Evolutionary conservation across 192 early-diverging fungal genomes (phyloP).

Genomic region (Glomus cerebriforme): DNA sequence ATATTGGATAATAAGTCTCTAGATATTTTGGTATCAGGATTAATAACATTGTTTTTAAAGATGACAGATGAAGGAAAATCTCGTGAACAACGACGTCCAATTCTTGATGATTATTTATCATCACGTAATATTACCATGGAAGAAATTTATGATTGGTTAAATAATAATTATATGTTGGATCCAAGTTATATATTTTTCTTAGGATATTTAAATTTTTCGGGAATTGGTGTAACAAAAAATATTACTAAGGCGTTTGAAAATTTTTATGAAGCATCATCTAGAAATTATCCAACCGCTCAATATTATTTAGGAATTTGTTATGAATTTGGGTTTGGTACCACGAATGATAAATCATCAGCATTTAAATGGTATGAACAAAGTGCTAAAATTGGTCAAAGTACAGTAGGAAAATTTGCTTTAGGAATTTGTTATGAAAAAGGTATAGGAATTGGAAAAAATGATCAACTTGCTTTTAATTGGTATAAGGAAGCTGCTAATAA

Average conservation of each 20-base stretch:
- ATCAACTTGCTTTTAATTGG: background rate
- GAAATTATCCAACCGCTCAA: background rate
- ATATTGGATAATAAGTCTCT: background rate
- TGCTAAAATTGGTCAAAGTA: background rate
- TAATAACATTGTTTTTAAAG: background rate
- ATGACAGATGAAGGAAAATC: background rate
- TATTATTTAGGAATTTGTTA: background rate
- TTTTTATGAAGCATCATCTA: background rate
- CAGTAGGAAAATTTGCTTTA: background rate
- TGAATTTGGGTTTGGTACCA: background rate
- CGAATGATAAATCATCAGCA: background rate
- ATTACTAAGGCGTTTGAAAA: background rate
- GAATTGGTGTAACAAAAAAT: background rate
- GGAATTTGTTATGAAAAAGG: background rate
- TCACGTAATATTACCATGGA: background rate
- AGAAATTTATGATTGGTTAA: background rate
- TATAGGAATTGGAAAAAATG: background rate
- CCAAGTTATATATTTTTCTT: background rate
- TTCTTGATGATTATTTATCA: background rate
- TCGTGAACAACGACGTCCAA: background rate
- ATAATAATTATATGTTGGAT: background rate
- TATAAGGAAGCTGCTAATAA: background rate
- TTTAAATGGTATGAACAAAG: background rate
- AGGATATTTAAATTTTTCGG: background rate
- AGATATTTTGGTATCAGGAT: background rate